Evolutionary conservation across 306 rosid species (phyloP).

Genomic region (Citrullus amarus): DNA sequence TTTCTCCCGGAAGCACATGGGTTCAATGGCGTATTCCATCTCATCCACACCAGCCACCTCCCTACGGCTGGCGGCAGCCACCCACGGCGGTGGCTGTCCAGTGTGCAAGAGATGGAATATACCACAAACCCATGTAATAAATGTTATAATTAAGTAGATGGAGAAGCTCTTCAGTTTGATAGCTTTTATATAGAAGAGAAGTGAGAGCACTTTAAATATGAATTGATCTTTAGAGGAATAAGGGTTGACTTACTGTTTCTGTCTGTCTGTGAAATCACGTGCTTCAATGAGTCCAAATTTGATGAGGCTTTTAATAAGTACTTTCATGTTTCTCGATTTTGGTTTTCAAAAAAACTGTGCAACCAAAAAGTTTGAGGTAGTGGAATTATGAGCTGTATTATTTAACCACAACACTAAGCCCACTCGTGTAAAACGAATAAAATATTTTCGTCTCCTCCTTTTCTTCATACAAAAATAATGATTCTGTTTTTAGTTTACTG

Average conservation of each 20-base stretch:
- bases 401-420: neutral
- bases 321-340: neutral
- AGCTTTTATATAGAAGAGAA: neutral
- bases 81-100: neutral
- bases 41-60: neutral
- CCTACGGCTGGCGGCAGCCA: neutral
- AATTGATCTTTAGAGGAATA: neutral
- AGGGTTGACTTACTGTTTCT: neutral
- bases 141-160: neutral
- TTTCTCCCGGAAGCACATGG: neutral
- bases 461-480: no score
- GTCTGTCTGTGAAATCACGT: neutral
- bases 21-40: neutral
- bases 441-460: no score
- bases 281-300: neutral
- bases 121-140: neutral
- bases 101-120: slow-evolving; percentile 1
- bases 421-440: no score
- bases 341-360: neutral
- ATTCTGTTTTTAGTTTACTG: no score
- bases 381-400: neutral
- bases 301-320: neutral
- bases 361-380: neutral
- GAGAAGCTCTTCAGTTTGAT: neutral
- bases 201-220: neutral